phyloP scores from a whole-genome alignment of 2,329 filamentous ascomycete species.

The Calonectria pseudoreteaudii region DNA sequence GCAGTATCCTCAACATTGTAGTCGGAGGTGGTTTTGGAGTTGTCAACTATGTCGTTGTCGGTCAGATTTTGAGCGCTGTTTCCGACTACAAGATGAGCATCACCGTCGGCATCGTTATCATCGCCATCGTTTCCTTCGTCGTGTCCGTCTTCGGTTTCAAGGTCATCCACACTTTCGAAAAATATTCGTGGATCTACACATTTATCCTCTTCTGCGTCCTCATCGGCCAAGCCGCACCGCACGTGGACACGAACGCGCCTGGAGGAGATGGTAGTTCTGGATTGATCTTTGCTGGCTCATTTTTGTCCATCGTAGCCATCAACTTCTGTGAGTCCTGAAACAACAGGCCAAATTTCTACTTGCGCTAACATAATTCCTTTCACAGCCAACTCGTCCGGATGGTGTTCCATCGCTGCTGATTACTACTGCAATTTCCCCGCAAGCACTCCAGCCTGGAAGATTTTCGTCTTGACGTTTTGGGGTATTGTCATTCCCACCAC shows the following conservation, averaged over 20 bases:
- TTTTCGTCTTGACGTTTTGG: conserved; percentile 5
- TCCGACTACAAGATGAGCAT: conserved; percentile 34
- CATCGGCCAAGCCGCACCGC: conserved; percentile 31
- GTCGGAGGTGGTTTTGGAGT: conserved; percentile 34
- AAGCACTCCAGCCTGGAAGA: conserved; percentile 9
- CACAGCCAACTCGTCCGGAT: conserved; percentile 16
- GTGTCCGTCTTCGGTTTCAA: conserved; percentile 37
- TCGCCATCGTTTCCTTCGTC: conserved; percentile 34
- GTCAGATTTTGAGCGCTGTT: conserved; percentile 36
- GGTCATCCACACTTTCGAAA: conserved; percentile 37
- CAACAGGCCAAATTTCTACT: background rate
- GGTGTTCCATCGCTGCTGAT: conserved; percentile 17
- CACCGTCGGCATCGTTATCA: conserved; percentile 36
- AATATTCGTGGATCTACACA: conserved; percentile 35
- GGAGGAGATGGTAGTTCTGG: conserved; percentile 1
- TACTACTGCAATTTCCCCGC: conserved; percentile 21
- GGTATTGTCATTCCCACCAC: conserved; percentile 16
- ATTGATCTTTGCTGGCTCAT: conserved; percentile 22
- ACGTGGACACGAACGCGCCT: conserved; percentile 19
- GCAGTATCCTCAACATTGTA: conserved; percentile 36
- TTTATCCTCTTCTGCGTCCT: conserved; percentile 34
- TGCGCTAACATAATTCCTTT: background rate
- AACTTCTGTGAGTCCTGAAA: conserved; percentile 27
- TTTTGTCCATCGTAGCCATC: conserved; percentile 33
- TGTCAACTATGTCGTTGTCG: conserved; percentile 35